A percentile compares a stretch with the other conserved stretches of the same genome.
Conservation (phyloP, 2,329 filamentous ascomycete species). For the Fusarium sp. region DNA sequence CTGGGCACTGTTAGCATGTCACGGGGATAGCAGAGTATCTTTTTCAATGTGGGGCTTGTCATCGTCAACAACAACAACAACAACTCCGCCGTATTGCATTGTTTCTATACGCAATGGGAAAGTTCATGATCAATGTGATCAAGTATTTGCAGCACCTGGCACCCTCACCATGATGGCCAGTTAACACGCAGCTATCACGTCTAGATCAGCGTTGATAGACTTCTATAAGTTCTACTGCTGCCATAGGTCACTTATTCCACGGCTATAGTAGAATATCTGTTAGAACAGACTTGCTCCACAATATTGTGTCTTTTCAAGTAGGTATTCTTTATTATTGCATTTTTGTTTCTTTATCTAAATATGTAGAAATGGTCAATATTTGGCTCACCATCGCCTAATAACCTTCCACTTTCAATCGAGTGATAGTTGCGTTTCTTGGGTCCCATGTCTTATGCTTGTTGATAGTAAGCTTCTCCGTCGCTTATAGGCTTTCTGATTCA, state of each 20-base stretch:
- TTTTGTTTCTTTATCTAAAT: not conserved
- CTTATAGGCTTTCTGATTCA: not conserved
- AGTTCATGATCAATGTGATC: not conserved
- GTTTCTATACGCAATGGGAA: not conserved
- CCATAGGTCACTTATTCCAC: not conserved
- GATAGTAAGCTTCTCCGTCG: not conserved
- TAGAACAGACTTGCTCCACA: not conserved
- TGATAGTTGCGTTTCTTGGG: slow-evolving; percentile 17
- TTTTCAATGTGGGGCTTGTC: not conserved
- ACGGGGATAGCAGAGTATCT: slow-evolving; percentile 7
- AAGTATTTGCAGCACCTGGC: not conserved
- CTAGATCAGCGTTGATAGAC: not conserved
- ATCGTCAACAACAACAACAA: slow-evolving; percentile 21
- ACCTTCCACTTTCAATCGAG: not conserved
- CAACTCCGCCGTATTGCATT: slow-evolving; percentile 16
- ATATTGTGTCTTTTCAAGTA: not conserved
- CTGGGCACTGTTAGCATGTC: slow-evolving; percentile 2
- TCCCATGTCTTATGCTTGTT: not conserved
- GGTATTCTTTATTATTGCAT: not conserved
- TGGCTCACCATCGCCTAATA: not conserved
- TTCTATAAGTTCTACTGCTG: not conserved
- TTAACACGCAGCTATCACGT: not conserved
- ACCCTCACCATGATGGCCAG: too few relatives aligned
- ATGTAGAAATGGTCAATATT: not conserved
- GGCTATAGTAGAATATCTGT: not conserved